A percentile compares a stretch with the other conserved stretches of the same genome.
These are phyloP conservation scores for Boeremia exigua DNA, from an alignment of 2,329 filamentous ascomycete species.

Conservation along the genomic window DNA sequence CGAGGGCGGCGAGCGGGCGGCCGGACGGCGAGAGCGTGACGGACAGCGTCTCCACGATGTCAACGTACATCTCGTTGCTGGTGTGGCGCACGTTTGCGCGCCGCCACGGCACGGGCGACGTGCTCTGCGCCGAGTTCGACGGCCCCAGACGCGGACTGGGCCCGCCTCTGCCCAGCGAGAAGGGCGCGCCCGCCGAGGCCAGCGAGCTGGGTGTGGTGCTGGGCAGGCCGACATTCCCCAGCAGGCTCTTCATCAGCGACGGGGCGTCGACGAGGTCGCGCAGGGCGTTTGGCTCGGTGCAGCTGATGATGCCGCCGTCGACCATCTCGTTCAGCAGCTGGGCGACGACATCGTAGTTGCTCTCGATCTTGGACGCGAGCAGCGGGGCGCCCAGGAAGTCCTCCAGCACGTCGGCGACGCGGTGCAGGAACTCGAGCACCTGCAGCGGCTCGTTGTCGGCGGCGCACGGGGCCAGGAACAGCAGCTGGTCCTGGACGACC, in stretches of 20 bases:
- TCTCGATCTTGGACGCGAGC: slow-evolving; percentile 83
- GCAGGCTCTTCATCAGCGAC: slow-evolving; percentile 83
- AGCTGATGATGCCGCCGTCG: slow-evolving; percentile 86
- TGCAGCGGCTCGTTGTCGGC: slow-evolving; percentile 87
- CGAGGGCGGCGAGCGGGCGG: slow-evolving; percentile 81
- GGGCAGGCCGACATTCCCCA: slow-evolving; percentile 86
- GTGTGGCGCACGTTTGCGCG: slow-evolving; percentile 92
- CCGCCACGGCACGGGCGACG: slow-evolving; percentile 79
- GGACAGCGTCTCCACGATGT: slow-evolving; percentile 87
- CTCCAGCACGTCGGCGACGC: slow-evolving; percentile 88
- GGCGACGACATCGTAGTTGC: slow-evolving; percentile 89
- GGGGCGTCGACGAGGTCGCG: slow-evolving; percentile 92
- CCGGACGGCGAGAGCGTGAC: slow-evolving; percentile 92
- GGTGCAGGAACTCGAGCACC: slow-evolving; percentile 91
- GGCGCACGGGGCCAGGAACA: slow-evolving; percentile 85
- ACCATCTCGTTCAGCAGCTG: slow-evolving; percentile 96
- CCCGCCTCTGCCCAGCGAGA: slow-evolving; percentile 35
- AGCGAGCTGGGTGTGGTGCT: slow-evolving; percentile 49
- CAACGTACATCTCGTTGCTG: slow-evolving; percentile 95
- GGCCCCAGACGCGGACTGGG: slow-evolving; percentile 33
- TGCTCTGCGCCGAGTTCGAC: slow-evolving; percentile 37
- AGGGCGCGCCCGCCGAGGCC: slow-evolving; percentile 34
- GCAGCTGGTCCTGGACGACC: slow-evolving; percentile 82
- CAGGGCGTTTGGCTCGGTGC: slow-evolving; percentile 91
- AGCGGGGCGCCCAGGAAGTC: slow-evolving; percentile 92